A percentile compares a stretch with the other conserved stretches of the same genome.
Evolutionary conservation across 208 protist genomes (phyloP).

Genomic region (Wallacemonas rigidus): DNA sequence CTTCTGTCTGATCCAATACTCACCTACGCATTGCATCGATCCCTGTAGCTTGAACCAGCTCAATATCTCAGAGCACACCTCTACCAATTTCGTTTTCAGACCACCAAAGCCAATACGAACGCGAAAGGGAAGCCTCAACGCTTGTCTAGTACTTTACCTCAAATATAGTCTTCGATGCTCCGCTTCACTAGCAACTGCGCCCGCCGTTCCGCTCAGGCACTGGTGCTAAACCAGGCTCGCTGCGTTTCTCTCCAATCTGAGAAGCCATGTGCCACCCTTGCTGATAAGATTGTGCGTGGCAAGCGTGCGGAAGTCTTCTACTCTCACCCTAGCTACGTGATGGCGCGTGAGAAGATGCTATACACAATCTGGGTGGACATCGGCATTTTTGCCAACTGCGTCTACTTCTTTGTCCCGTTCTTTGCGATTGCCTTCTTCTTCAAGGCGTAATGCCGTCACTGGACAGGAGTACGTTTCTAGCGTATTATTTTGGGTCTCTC

Average conservation of each 20-base stretch:
- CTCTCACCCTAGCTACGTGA: conserved; percentile 86
- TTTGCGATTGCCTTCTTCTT: conserved; percentile 88
- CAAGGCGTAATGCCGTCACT: conserved; percentile 56
- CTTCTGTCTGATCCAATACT: no score
- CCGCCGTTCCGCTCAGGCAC: conserved; percentile 13
- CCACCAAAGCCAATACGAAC: conserved; percentile 4
- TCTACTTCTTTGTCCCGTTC: conserved; percentile 74
- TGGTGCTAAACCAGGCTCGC: conserved; percentile 36
- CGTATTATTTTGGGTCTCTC: conserved; percentile 14
- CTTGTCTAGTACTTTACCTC: conserved; percentile 24
- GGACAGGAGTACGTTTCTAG: neutral
- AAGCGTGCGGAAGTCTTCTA: conserved; percentile 64
- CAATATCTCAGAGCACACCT: no score
- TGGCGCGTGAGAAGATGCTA: conserved; percentile 90
- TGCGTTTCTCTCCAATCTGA: conserved; percentile 76
- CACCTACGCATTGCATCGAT: no score
- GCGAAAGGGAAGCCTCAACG: conserved; percentile 13
- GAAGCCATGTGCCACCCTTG: conserved; percentile 78
- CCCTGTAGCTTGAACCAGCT: no score
- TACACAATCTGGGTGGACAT: conserved; percentile 89
- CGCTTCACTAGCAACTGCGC: conserved; percentile 31
- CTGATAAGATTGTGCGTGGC: conserved; percentile 87
- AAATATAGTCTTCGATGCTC: conserved; percentile 26
- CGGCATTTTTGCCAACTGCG: conserved; percentile 72
- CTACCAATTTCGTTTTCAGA: neutral